Conservation (phyloP, 129 eudicot genomes). For the Ambrosia artemisiifolia region DNA sequence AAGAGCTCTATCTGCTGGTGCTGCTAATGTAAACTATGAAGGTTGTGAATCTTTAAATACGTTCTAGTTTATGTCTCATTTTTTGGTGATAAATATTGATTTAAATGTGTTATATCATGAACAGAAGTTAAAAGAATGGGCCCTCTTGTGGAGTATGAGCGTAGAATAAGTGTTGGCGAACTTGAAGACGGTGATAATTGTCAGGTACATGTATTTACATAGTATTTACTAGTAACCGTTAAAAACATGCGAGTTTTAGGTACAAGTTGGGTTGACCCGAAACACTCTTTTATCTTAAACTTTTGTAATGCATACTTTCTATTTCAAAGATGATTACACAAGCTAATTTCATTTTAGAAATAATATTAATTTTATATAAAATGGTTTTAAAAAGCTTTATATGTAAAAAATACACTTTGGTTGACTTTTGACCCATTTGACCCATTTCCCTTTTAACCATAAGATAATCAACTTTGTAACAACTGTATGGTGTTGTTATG, state of each 20-base stretch:
- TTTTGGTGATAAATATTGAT: conserved; percentile 6
- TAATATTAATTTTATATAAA: not conserved
- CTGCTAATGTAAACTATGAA: conserved; percentile 35
- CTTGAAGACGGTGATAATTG: conserved; percentile 80
- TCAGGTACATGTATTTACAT: conserved; percentile 45
- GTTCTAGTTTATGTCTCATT: not conserved
- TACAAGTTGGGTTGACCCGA: not conserved
- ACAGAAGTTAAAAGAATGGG: conserved; percentile 52
- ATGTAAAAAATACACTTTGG: not conserved
- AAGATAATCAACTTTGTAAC: not conserved
- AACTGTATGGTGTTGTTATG: conserved; percentile 1
- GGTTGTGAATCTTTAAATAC: conserved; percentile 26
- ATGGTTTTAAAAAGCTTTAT: not conserved
- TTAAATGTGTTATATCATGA: not conserved
- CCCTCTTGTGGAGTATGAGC: conserved; percentile 83
- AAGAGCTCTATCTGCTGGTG: conserved; percentile 46
- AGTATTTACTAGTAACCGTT: not conserved
- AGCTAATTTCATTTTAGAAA: not conserved
- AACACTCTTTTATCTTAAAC: not conserved
- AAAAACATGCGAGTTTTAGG: not conserved
- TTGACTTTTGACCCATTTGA: not conserved
- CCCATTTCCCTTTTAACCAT: not conserved
- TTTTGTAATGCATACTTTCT: not conserved
- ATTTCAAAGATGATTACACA: not conserved
- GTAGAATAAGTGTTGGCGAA: conserved; percentile 82